A percentile compares a stretch with the other conserved stretches of the same genome.
phyloP scores from a whole-genome alignment of 805 yeast genomes.

The Monosporozyma servazzii region DNA sequence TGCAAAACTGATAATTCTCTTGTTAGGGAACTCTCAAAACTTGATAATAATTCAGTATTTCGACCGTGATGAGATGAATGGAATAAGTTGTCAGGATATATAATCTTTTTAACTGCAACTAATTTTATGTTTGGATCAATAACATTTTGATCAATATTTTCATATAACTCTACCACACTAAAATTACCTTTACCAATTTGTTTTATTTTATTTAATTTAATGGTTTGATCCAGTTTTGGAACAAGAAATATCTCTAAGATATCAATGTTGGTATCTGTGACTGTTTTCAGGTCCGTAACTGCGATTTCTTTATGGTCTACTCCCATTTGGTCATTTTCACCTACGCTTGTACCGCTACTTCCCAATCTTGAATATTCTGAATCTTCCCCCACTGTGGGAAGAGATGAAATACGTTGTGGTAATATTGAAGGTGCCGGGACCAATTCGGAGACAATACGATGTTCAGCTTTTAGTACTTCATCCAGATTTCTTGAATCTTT shows the following conservation, averaged over 20 bases:
- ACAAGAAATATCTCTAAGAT: conserved; percentile 16
- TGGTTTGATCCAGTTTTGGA: conserved; percentile 8
- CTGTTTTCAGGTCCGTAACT: no score
- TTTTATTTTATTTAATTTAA: conserved; percentile 30
- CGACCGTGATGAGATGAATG: conserved; percentile 21
- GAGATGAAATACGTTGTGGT: conserved; percentile 19
- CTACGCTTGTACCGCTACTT: neutral
- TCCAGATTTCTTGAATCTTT: conserved; percentile 5
- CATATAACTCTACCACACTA: conserved; percentile 51
- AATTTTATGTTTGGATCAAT: conserved; percentile 4
- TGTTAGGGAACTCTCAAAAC: conserved; percentile 53
- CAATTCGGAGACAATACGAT: conserved; percentile 23
- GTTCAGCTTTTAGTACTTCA: conserved; percentile 5
- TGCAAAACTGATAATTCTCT: conserved; percentile 67
- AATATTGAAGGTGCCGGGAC: conserved; percentile 12
- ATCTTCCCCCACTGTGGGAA: conserved; percentile 19
- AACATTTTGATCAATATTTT: conserved; percentile 17
- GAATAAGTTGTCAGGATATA: conserved; percentile 29
- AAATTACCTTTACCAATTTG: conserved; percentile 62
- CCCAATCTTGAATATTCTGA: neutral
- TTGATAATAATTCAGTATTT: conserved; percentile 35
- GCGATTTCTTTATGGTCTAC: neutral
- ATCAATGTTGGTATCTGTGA: conserved; percentile 5
- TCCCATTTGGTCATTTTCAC: neutral
- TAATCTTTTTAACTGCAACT: conserved; percentile 67